Conservation (phyloP, 2,329 filamentous ascomycete genomes). For the Alternaria ventricosa region DNA sequence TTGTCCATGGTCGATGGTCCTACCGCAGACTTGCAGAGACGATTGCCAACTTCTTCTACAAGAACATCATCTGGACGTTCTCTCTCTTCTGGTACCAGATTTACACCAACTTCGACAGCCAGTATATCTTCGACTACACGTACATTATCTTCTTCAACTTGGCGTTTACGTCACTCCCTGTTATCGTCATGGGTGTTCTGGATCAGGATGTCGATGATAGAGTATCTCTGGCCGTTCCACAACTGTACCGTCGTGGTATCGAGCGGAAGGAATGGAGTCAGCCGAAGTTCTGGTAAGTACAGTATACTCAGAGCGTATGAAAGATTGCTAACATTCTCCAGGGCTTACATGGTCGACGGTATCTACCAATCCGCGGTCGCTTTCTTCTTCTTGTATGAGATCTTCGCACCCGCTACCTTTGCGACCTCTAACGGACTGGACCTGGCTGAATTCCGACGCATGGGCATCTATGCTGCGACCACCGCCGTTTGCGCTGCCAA, state of each 20-base stretch:
- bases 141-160: conserved; percentile 98
- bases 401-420: conserved; percentile 73
- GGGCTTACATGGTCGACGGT: conserved; percentile 90
- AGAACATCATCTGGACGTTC: conserved; percentile 99
- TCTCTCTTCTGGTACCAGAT: conserved; percentile 97
- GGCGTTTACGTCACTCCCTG: conserved; percentile 92
- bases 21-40: conserved; percentile 91
- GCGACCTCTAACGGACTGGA: conserved; percentile 75
- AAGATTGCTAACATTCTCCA: conserved; percentile 28
- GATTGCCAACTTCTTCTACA: conserved; percentile 99
- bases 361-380: conserved; percentile 92
- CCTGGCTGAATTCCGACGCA: conserved; percentile 78
- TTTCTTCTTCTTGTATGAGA: conserved; percentile 89
- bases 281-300: conserved; percentile 87
- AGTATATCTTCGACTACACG: conserved; percentile 96
- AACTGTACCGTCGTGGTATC: conserved; percentile 94
- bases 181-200: conserved; percentile 94
- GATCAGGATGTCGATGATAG: conserved; percentile 96
- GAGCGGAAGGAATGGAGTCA: conserved; percentile 97
- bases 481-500: conserved; percentile 90
- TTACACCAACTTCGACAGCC: conserved; percentile 94
- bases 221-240: conserved; percentile 91
- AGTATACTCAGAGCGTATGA: neutral
- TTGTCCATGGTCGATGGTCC: conserved; percentile 89
- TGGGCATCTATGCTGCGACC: conserved; percentile 86